Evolutionary conservation across 768 basidiomycete species (phyloP), one percentile per base, ranked within the genome.

Genomic region (Boletus fagicola): DNA sequence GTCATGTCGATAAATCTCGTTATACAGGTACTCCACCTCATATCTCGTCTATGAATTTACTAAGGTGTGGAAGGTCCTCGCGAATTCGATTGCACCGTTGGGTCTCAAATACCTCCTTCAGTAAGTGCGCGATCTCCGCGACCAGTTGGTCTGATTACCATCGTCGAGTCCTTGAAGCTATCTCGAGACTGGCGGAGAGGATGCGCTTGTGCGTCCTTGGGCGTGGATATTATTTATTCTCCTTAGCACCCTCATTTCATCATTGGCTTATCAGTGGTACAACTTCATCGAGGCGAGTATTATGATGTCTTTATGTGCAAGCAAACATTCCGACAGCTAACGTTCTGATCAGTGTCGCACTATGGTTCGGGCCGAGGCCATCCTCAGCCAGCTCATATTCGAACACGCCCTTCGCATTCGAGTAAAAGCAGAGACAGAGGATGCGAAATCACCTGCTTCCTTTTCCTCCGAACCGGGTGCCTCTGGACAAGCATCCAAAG

Each of bases 301-400:
- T 4, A 3, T 54, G 3, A 5, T 54, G 18, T 54, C 2, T 30
- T 30, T 30, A 30, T 30, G 30, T 30, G 6, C 45, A 38, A 33
- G 16, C 4, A 24, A 30, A 16, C 8, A 9, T 30, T 26, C 15
- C 9, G 45, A 26, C 4, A n/a, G 15, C 46, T 50, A 15, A 26
- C n/a, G 18, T 38, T 54, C 12, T 9, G 26, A 20, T 9, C 16
- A 54, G 53, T 49, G 46, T 16, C 53, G 53, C 13, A 38, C 35
- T 9, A 51, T 54, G 53, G 53, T 54, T n/a, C 35, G 53, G 47
- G 15, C 26, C 15, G 48, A 54, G 26, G 53, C 46, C 22, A 49
- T 54, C 28, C 46, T 54, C n/a, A 38, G 33, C 18, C 53, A 54
- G 20, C 35, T 54, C 20, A 54, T 54, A 54, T 50, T 54, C 12